Conservation (phyloP, 208 protist genomes). For the Kentomonas sorsogonicus region DNA sequence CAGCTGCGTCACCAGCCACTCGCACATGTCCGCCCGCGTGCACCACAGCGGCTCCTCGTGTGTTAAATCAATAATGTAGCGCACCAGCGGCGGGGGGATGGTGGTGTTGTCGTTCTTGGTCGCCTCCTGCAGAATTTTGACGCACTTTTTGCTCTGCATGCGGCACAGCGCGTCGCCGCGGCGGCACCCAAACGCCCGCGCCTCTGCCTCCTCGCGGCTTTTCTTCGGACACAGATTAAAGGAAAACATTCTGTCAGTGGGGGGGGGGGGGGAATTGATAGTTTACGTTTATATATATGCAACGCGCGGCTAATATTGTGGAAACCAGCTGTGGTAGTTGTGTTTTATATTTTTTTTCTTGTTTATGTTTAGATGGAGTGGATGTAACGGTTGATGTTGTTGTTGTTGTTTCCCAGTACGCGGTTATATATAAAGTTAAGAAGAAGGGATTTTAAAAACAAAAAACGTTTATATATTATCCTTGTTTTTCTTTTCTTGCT, state of each 20-base stretch:
- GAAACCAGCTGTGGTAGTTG: too few species aligned
- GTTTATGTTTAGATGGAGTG: too few species aligned
- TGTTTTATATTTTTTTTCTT: too few species aligned
- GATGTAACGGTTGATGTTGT: too few species aligned
- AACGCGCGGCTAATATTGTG: background rate
- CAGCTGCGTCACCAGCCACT: slow-evolving; percentile 33
- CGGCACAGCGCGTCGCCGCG: background rate
- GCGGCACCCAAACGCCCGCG: background rate
- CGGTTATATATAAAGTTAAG: too few species aligned
- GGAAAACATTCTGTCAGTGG: too few species aligned
- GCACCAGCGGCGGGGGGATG: slow-evolving; percentile 18
- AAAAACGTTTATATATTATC: too few species aligned
- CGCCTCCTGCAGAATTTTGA: slow-evolving; percentile 24
- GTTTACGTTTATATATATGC: background rate
- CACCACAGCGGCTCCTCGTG: slow-evolving; percentile 15
- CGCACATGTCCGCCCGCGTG: slow-evolving; percentile 26
- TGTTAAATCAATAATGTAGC: slow-evolving; percentile 21
- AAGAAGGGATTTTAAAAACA: too few species aligned
- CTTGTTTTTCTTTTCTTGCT: too few species aligned
- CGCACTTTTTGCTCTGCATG: slow-evolving; percentile 40
- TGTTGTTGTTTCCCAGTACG: too few species aligned
- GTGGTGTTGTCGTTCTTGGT: slow-evolving; percentile 29
- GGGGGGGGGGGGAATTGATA: background rate
- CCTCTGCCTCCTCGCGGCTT: background rate
- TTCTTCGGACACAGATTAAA: background rate